Percentiles rank a stretch among this genome's conserved stretches.
These are phyloP conservation scores for Nakaseomyces sp. DNA, from an alignment of 1,139 yeast species.

Conservation along the genomic window DNA sequence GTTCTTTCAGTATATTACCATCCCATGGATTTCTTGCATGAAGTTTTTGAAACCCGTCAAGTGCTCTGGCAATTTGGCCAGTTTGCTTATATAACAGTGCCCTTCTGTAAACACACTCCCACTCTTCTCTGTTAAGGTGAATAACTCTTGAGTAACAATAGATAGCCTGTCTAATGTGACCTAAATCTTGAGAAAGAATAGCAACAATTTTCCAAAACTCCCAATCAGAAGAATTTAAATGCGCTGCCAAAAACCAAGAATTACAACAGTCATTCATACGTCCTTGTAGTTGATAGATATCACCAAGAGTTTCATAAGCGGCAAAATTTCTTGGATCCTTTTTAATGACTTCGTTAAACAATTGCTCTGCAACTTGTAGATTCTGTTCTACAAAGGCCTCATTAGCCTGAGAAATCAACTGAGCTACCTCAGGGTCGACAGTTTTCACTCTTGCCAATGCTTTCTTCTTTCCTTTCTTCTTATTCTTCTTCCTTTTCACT, in stretches of 20 bases:
- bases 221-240: constrained; percentile 64
- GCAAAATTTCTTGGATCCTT: constrained; percentile 68
- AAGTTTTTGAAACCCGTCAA: constrained; percentile 62
- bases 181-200: constrained; percentile 60
- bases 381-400: constrained; percentile 67
- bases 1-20: constrained; percentile 52
- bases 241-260: constrained; percentile 80
- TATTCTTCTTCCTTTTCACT: constrained; percentile 39
- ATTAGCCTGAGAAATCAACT: constrained; percentile 61
- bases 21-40: constrained; percentile 55
- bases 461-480: constrained; percentile 26
- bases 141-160: constrained; percentile 74
- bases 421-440: constrained; percentile 63
- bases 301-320: constrained; percentile 82
- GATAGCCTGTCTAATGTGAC: constrained; percentile 71
- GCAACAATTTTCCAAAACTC: constrained; percentile 84
- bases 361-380: constrained; percentile 53
- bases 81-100: constrained; percentile 59
- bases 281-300: constrained; percentile 64
- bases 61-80: constrained; percentile 60
- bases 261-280: constrained; percentile 64
- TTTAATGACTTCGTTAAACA: constrained; percentile 66
- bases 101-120: constrained; percentile 48
- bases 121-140: constrained; percentile 46
- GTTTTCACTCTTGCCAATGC: constrained; percentile 35